Evolutionary conservation across 305 asterid genomes (phyloP), one percentile per base, ranked within the genome.

Genomic region (Striga hermonthica): DNA sequence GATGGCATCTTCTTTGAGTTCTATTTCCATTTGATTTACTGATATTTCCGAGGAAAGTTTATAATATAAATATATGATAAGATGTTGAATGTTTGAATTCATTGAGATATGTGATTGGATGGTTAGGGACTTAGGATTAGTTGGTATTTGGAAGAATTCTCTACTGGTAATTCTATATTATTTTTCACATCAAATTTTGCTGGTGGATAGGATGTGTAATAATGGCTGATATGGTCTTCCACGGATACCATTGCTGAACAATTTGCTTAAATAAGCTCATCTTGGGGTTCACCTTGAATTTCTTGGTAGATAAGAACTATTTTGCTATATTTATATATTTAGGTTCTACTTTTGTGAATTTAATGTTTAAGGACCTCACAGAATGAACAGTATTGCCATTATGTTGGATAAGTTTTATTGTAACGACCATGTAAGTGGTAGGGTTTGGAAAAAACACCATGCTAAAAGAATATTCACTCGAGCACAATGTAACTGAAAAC

Each of bases 1-100:
- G 36, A 56, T 22, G 71, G 52, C 54, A 15, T 13, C 64, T 55
- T 38, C 45, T 40, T 50, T 66, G 43, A 43, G 49, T 28, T 56
- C 39, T 12, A 65, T 22, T 40, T 47, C 65, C 14, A 40, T 57
- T 38, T 28, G 41, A 60, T 57, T 57, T 12, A 12, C 12, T 38
- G 45, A 44, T 60, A 39, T 16, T 55, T 60, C 49, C 37, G 54
- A 65, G 48, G 49, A 58, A 36, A 52, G 13, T 6, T 35, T 62
- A 41, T 22, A 44, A 15, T 7, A 34, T 7, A 52, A 15, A 49
- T 13, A 38, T 64, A 47, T 54, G 15, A 11, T 39, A 57, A n/a
- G 52, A 12, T 36, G 13, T 49, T 37, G 11, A 61, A 15, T 67
- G 52, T 44, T n/a, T 37, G 4, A 10, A 48, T 54, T 31, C 6